Percentiles rank a stretch among this genome's conserved stretches.
Evolutionary conservation across 2,329 filamentous ascomycete genomes (phyloP).

Genomic region (Biscogniauxia mediterranea): DNA sequence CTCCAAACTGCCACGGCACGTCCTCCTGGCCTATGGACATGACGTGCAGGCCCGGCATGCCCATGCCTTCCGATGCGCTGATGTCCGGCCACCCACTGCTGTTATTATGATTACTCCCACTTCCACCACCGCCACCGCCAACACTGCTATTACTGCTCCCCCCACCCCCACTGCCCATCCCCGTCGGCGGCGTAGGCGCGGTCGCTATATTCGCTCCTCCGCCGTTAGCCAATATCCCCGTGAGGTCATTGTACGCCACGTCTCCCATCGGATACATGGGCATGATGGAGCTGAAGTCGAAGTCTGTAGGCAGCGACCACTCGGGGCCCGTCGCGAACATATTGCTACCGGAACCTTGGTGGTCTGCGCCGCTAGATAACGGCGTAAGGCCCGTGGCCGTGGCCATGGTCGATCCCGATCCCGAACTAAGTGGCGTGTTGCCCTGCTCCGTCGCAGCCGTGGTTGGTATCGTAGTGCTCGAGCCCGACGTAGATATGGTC

Average conservation of each 20-base stretch:
- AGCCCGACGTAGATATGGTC: conserved; percentile 13
- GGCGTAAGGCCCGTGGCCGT: conserved; percentile 24
- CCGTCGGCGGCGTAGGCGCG: conserved; percentile 2
- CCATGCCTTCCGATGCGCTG: neutral
- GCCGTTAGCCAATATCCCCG: conserved; percentile 34
- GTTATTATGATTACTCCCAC: neutral
- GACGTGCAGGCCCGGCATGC: conserved; percentile 14
- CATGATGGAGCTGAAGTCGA: conserved; percentile 51
- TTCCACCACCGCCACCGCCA: conserved; percentile 1
- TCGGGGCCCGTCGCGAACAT: conserved; percentile 25
- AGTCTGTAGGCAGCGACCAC: conserved; percentile 43
- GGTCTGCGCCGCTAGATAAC: conserved; percentile 7
- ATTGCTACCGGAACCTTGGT: conserved; percentile 10
- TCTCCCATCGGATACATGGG: conserved; percentile 58
- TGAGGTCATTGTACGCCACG: conserved; percentile 55
- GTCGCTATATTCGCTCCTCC: conserved; percentile 24
- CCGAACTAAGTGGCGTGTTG: conserved; percentile 19
- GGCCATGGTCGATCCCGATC: conserved; percentile 8
- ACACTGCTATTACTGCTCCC: conserved; percentile 9
- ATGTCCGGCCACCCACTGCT: neutral
- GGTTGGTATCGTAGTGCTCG: conserved; percentile 10
- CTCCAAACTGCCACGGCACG: conserved; percentile 50
- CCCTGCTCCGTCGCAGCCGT: conserved; percentile 19
- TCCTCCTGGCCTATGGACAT: conserved; percentile 21
- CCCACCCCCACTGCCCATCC: conserved; percentile 7